Percentiles rank a stretch among this genome's conserved stretches.
phyloP scores from a whole-genome alignment of 2,329 filamentous ascomycete species.

The Ilyonectria robusta region DNA sequence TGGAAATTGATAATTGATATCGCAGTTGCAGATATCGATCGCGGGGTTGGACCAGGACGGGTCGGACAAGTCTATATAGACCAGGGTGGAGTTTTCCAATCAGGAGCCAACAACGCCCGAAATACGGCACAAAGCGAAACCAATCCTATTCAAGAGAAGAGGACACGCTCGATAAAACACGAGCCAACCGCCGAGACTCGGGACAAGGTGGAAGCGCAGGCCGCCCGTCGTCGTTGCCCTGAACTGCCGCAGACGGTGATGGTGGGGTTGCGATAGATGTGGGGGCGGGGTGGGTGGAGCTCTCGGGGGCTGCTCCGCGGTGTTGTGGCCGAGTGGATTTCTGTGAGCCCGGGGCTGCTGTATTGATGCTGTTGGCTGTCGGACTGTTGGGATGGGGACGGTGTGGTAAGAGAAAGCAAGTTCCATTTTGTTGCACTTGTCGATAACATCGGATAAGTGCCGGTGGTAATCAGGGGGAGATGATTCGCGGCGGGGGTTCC shows the following conservation, averaged over 20 bases:
- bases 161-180: neutral
- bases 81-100: neutral
- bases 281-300: slow-evolving; percentile 18
- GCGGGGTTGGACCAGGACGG: slow-evolving; percentile 12
- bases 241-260: slow-evolving; percentile 14
- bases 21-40: slow-evolving; percentile 3
- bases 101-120: neutral
- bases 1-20: slow-evolving; percentile 16
- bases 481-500: slow-evolving; percentile 3
- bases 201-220: neutral
- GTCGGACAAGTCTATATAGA: neutral
- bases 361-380: neutral
- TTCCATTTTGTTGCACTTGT: neutral
- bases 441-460: neutral
- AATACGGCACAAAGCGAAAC: neutral
- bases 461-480: neutral
- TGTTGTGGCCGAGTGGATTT: slow-evolving; percentile 8
- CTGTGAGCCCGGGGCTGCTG: neutral
- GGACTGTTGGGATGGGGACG: neutral
- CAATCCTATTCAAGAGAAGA: neutral
- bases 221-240: slow-evolving; percentile 1
- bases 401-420: neutral
- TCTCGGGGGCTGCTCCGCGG: slow-evolving; percentile 1
- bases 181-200: neutral
- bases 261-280: slow-evolving; percentile 25